Evolutionary conservation across 192 early-diverging fungal species (phyloP), one percentile per base, ranked within the genome.

Genomic region (Gigaspora rosea): DNA sequence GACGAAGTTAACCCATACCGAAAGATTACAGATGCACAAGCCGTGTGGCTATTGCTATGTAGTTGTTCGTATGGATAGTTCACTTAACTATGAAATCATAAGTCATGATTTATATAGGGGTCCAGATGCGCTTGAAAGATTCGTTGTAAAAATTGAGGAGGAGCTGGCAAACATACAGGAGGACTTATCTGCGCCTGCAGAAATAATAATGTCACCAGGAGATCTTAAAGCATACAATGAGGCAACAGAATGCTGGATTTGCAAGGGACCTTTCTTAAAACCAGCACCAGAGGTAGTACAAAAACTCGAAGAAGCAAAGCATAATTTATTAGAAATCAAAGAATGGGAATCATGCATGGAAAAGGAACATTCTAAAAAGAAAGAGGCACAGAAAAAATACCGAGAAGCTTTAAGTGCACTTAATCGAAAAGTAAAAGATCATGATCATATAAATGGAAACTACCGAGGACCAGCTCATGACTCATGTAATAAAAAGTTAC

Each of bases 401-500:
- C 1, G 27, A 54, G 4, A 71, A 71, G 51, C 52, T 12, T 71
- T 71, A 71, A 71, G 33, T 71, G 33, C 5, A 2, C 70, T 71
- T 54, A 71, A 71, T 18, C 51, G 11, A 1, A 73, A 73, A 59
- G 71, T 73, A 3, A 57, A 47, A 59, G 71, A 73, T 59, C 57
- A 73, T 73, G 8, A 22, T 46, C 36, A 73, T 61, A 73, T 73
- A 20, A 73, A 8, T 47, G 35, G 57, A 9, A 70, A 52, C 0
- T 70, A 70, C 16, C 4, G 68, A 70, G 68, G 49, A 0, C 49
- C 49, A 32, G 68, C 68, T 27, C 68, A 70, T 70, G 35, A 36
- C n/a, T 0, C 20, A 33, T 70, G 68, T 35, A 73, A 73, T 47
- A 73, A 73, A 73, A 73, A 73, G 11, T 58, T 73, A 18, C 57